phyloP scores from a whole-genome alignment of 495 filamentous ascomycete species.

The Hyphodiscus hymeniophilus region DNA sequence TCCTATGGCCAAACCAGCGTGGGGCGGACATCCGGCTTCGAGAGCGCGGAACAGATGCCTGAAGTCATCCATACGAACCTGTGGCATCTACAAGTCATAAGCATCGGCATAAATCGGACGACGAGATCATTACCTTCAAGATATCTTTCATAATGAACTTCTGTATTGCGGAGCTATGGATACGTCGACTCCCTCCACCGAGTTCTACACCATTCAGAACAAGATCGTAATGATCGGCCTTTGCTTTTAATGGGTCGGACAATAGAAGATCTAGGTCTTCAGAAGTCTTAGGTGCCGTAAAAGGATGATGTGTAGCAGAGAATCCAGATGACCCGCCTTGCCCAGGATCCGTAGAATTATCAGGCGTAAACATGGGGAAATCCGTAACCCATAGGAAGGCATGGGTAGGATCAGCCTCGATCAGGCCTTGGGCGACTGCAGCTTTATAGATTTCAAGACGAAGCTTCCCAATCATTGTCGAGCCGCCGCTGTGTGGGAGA shows the following conservation, averaged over 20 bases:
- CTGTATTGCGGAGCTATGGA: slow-evolving; percentile 79
- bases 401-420: slow-evolving; percentile 47
- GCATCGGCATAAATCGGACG: not conserved
- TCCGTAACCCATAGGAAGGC: slow-evolving; percentile 75
- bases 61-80: slow-evolving; percentile 65
- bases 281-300: slow-evolving; percentile 73
- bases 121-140: slow-evolving; percentile 42
- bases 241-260: slow-evolving; percentile 60
- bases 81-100: slow-evolving; percentile 31
- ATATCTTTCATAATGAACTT: slow-evolving; percentile 77
- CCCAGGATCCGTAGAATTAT: slow-evolving; percentile 60
- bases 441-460: slow-evolving; percentile 60
- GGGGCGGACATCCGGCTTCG: slow-evolving; percentile 86
- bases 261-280: slow-evolving; percentile 68
- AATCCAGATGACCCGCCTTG: slow-evolving; percentile 76
- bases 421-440: slow-evolving; percentile 50
- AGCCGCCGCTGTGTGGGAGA: slow-evolving; percentile 53
- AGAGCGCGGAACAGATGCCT: slow-evolving; percentile 77
- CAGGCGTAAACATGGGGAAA: slow-evolving; percentile 85
- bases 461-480: slow-evolving; percentile 71
- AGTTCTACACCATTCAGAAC: slow-evolving; percentile 94
- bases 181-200: slow-evolving; percentile 86
- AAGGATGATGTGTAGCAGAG: slow-evolving; percentile 89
- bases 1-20: slow-evolving; percentile 87
- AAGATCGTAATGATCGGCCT: slow-evolving; percentile 85